Evolutionary conservation across 306 rosid genomes (phyloP).

Genomic region (Prunus kanzakura): DNA sequence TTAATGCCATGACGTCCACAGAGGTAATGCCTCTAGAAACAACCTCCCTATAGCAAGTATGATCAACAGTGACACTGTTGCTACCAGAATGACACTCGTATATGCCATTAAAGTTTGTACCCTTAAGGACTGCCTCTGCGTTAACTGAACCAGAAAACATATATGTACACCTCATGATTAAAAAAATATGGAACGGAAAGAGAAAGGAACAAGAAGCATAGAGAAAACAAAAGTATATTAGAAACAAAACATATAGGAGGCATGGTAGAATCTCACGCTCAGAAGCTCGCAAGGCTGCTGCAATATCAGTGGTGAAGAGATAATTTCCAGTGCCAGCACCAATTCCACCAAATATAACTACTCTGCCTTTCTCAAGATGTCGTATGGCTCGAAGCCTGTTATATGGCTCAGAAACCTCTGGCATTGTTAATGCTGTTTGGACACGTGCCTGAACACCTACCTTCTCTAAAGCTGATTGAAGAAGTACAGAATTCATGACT

Average conservation of each 20-base stretch:
- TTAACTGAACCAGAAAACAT: slow-evolving; percentile 35
- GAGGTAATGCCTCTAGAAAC: slow-evolving; percentile 47
- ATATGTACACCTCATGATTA: background rate
- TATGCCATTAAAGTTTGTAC: slow-evolving; percentile 51
- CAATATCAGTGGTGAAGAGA: slow-evolving; percentile 54
- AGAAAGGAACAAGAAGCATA: background rate
- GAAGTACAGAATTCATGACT: slow-evolving; percentile 60
- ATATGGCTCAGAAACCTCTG: slow-evolving; percentile 60
- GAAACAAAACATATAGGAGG: background rate
- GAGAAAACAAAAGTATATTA: background rate
- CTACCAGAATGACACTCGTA: slow-evolving; percentile 55
- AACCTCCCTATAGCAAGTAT: slow-evolving; percentile 56
- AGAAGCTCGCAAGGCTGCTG: slow-evolving; percentile 63
- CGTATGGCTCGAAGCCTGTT: slow-evolving; percentile 67
- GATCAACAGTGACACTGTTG: slow-evolving; percentile 49
- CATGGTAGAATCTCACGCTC: slow-evolving; percentile 39
- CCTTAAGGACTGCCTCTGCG: slow-evolving; percentile 62
- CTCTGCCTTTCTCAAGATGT: slow-evolving; percentile 77
- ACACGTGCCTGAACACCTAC: slow-evolving; percentile 68
- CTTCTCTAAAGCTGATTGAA: slow-evolving; percentile 69
- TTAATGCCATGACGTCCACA: slow-evolving; percentile 52
- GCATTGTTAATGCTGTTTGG: slow-evolving; percentile 51
- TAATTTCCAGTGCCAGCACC: slow-evolving; percentile 55
- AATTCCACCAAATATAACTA: slow-evolving; percentile 62
- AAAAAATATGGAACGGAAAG: slow-evolving; percentile 13